A percentile compares a stretch with the other conserved stretches of the same genome.
These are phyloP conservation scores for Nepenthes gracilis DNA, from an alignment of 148 eudicot genomes.

Conservation along the genomic window DNA sequence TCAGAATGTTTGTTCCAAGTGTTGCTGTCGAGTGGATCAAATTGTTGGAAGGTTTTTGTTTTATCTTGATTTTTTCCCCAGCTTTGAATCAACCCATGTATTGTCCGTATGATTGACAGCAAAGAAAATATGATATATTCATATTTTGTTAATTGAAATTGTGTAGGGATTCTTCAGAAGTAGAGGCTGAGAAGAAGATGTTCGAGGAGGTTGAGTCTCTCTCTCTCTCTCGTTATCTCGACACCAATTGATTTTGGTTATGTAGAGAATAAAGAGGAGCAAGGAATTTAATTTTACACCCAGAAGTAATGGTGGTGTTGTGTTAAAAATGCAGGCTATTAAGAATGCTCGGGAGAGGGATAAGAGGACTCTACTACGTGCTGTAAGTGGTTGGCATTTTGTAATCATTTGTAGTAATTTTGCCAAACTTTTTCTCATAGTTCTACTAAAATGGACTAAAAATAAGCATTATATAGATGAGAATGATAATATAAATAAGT, in stretches of 20 bases:
- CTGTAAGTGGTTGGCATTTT: slow-evolving; percentile 35
- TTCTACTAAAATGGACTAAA: no score
- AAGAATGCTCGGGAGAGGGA: slow-evolving; percentile 97
- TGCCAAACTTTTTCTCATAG: neutral
- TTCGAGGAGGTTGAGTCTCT: slow-evolving; percentile 57
- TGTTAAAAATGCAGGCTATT: slow-evolving; percentile 46
- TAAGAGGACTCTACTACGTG: slow-evolving; percentile 61
- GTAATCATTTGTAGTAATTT: neutral
- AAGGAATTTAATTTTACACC: neutral
- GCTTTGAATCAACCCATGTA: neutral
- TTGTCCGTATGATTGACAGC: neutral
- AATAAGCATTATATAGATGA: no score
- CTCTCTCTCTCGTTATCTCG: neutral
- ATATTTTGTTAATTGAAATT: neutral
- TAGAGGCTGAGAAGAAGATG: slow-evolving; percentile 77
- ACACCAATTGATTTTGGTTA: neutral
- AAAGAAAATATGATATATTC: no score
- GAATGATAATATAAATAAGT: no score
- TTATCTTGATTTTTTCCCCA: neutral
- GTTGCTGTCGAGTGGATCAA: slow-evolving; percentile 49
- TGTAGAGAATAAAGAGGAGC: neutral
- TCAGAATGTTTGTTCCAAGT: slow-evolving; percentile 83
- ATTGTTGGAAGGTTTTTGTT: slow-evolving; percentile 68
- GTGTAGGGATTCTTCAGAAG: slow-evolving; percentile 52
- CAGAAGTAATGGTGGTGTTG: no score